These are phyloP conservation scores for Pachyrhizus erosus DNA, from an alignment of 306 rosid species.

Conservation along the genomic window DNA sequence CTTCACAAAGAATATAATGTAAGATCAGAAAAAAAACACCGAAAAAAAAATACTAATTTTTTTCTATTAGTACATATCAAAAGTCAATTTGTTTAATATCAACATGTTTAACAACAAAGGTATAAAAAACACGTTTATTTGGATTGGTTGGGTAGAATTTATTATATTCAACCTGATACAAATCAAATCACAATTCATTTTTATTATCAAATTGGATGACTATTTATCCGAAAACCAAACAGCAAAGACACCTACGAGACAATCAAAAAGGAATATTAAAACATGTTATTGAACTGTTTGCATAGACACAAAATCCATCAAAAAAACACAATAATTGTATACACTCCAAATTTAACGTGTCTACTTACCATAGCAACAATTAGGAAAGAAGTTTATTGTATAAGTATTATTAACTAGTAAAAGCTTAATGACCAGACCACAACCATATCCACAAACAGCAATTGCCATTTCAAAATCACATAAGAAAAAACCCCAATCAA, in stretches of 20 bases:
- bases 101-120: too few relatives aligned
- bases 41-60: constrained; percentile 10
- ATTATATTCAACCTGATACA: background rate
- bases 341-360: constrained; percentile 4
- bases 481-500: background rate
- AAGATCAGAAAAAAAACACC: constrained; percentile 39
- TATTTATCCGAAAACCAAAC: background rate
- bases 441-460: background rate
- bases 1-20: constrained; percentile 56
- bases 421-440: background rate
- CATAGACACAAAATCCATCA: constrained; percentile 6
- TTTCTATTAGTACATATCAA: background rate
- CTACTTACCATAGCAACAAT: constrained; percentile 11
- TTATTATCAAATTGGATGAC: background rate
- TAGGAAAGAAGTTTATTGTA: background rate
- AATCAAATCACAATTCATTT: background rate
- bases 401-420: background rate
- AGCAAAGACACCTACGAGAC: background rate
- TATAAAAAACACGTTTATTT: too few relatives aligned
- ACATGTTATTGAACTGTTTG: too few relatives aligned
- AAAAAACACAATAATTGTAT: background rate
- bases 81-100: too few relatives aligned
- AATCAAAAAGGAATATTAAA: background rate
- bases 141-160: too few relatives aligned
- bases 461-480: background rate